A percentile compares a stretch with the other conserved stretches of the same genome.
Conservation (phyloP, 2,329 filamentous ascomycete species). For the Fragosphaeria purpurea region DNA sequence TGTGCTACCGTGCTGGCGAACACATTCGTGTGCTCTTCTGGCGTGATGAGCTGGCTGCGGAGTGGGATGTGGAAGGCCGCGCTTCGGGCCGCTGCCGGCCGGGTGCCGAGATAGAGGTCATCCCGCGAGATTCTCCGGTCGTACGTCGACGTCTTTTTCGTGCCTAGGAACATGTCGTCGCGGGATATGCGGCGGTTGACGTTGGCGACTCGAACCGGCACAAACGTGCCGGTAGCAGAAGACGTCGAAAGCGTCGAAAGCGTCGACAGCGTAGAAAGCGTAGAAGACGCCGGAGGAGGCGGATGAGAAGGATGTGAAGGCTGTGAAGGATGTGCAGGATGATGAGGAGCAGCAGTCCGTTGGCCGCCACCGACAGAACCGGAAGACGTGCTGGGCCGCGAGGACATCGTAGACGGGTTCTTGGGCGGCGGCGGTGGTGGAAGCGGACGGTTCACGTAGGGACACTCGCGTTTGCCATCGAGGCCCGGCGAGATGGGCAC, state of each 20-base stretch:
- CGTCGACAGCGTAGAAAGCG: too few relatives aligned
- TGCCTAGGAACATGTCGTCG: conserved; percentile 28
- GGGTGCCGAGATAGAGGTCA: conserved; percentile 24
- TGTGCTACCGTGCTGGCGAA: conserved; percentile 12
- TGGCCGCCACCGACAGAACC: background rate
- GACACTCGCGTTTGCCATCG: conserved; percentile 17
- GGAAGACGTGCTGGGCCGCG: background rate
- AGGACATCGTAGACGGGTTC: conserved; percentile 13
- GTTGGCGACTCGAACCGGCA: background rate
- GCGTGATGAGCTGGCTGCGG: conserved; percentile 32
- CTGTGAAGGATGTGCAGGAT: too few relatives aligned
- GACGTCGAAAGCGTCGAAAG: too few relatives aligned
- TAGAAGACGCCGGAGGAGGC: too few relatives aligned
- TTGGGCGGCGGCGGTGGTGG: conserved; percentile 19
- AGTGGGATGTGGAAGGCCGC: conserved; percentile 30
- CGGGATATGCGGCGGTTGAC: conserved; percentile 26
- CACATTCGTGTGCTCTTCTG: conserved; percentile 29
- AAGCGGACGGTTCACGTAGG: conserved; percentile 22
- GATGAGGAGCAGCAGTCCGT: background rate
- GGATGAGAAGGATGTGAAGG: too few relatives aligned
- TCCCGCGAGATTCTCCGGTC: conserved; percentile 29
- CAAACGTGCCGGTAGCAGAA: background rate
- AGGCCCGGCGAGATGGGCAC: conserved; percentile 18
- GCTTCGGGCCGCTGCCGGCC: conserved; percentile 12
- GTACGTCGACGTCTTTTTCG: background rate